Evolutionary conservation across 202 grass and related monocot species (phyloP).

Genomic region (Brachypodium distachyon): DNA sequence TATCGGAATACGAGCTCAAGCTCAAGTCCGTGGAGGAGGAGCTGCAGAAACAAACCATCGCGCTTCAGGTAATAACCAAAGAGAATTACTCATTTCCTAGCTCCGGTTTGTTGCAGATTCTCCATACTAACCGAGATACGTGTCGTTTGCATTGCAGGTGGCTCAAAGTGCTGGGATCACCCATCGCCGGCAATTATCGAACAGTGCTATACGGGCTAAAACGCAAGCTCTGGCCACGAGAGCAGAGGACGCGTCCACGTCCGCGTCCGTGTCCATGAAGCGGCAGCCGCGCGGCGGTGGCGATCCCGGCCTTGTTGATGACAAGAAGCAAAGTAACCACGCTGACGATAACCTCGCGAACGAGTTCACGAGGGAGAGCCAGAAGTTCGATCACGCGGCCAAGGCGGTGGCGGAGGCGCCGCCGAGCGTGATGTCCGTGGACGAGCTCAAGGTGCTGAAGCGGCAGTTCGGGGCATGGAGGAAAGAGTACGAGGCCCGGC

Average conservation of each 20-base stretch:
- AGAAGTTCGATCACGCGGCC: slow-evolving; percentile 40
- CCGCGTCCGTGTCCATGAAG: neutral
- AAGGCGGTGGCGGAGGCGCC: slow-evolving; percentile 13
- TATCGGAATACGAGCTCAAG: slow-evolving; percentile 28
- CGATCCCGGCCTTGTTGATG: neutral
- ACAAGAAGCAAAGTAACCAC: neutral
- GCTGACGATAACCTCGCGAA: slow-evolving; percentile 6
- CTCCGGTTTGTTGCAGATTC: too few species aligned
- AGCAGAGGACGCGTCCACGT: neutral
- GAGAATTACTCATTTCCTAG: neutral
- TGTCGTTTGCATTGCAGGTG: neutral
- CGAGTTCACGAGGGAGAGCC: slow-evolving; percentile 41
- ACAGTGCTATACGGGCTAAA: neutral
- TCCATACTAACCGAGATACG: neutral
- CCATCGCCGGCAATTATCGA: neutral
- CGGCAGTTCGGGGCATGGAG: slow-evolving; percentile 55
- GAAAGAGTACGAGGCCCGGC: slow-evolving; percentile 47
- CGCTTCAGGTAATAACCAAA: slow-evolving; percentile 9
- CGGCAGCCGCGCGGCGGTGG: neutral
- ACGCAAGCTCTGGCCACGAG: neutral
- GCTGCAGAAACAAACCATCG: slow-evolving; percentile 28
- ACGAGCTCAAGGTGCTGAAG: slow-evolving; percentile 54
- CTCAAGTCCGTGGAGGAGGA: slow-evolving; percentile 39
- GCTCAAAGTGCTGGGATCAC: neutral
- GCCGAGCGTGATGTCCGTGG: slow-evolving; percentile 22